Conservation (phyloP, 179 eudicot genomes). For the Heliamphora pulchella region DNA sequence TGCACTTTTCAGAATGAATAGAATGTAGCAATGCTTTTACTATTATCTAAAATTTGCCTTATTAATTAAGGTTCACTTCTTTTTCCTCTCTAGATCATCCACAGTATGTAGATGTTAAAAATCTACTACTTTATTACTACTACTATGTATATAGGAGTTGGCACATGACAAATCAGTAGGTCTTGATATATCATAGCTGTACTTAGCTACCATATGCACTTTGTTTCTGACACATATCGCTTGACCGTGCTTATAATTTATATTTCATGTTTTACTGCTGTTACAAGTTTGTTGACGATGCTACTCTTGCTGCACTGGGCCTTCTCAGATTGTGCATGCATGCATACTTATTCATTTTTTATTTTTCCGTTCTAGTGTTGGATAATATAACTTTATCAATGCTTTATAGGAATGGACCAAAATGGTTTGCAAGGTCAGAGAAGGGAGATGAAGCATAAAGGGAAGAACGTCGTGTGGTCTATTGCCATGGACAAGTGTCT, state of each 20-base stretch:
- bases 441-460: constrained; percentile 20
- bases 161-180: background rate
- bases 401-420: constrained; percentile 3
- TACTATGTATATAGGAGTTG: background rate
- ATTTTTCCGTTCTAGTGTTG: background rate
- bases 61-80: background rate
- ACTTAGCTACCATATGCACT: background rate
- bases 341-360: background rate
- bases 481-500: constrained; percentile 20
- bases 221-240: background rate
- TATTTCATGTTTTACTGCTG: background rate
- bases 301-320: background rate
- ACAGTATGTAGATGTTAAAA: background rate
- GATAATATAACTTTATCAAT: background rate
- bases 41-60: background rate
- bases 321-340: background rate
- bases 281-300: background rate
- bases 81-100: background rate
- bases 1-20: background rate
- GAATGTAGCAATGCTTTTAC: background rate
- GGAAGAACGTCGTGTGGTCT: constrained; percentile 18
- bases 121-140: too few species aligned
- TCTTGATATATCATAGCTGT: background rate
- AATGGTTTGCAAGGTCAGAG: constrained; percentile 15
- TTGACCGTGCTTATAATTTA: background rate